phyloP scores from a whole-genome alignment of 2,329 filamentous ascomycete species.

The Cladosporium sp. region DNA sequence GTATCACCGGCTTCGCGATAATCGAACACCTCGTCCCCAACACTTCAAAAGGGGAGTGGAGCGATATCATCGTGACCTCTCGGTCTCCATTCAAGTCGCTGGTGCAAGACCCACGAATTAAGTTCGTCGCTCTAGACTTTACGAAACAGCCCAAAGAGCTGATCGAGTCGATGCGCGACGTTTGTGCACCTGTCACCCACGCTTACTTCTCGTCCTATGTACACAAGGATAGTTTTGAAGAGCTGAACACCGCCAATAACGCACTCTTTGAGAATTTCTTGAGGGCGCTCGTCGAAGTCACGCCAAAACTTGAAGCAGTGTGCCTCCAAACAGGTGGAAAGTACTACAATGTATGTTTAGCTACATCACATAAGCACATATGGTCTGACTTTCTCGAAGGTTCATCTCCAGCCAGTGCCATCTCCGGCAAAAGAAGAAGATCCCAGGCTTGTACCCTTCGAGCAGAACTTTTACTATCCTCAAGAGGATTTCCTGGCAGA shows the following conservation, averaged over 20 bases:
- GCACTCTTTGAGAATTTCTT: conserved; percentile 40
- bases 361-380: too few species aligned
- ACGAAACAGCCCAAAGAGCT: conserved; percentile 21
- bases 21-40: conserved; percentile 37
- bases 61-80: conserved; percentile 37
- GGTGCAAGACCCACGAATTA: conserved; percentile 33
- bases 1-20: conserved; percentile 39
- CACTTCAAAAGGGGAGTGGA: conserved; percentile 25
- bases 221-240: conserved; percentile 35
- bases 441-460: conserved; percentile 7
- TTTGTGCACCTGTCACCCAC: conserved; percentile 36
- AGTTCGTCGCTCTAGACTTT: conserved; percentile 39
- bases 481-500: conserved; percentile 24
- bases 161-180: conserved; percentile 20
- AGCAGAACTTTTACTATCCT: conserved; percentile 24
- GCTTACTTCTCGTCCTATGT: conserved; percentile 40
- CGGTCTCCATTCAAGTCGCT: conserved; percentile 27
- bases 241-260: conserved; percentile 31
- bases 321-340: conserved; percentile 24
- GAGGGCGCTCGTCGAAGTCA: conserved; percentile 29
- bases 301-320: conserved; percentile 30
- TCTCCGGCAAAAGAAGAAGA: conserved; percentile 21
- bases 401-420: conserved; percentile 20
- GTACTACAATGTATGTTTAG: conserved; percentile 24
- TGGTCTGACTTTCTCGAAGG: too few species aligned